Evolutionary conservation across 345 rosid genomes (phyloP), one percentile per base, ranked within the genome.

Genomic region (Hirschfeldia incana): DNA sequence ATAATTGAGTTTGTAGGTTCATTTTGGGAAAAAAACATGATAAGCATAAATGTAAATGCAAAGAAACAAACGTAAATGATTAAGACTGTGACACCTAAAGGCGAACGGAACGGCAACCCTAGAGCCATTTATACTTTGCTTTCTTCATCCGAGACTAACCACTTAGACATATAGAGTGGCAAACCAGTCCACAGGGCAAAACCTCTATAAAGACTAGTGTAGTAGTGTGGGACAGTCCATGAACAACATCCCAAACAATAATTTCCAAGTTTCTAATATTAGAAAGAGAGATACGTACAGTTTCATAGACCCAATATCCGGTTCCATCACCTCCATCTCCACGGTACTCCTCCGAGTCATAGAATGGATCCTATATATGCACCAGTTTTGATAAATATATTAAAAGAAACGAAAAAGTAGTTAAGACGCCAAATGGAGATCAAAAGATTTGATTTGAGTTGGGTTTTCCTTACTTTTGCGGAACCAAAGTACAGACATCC

Each of bases 321-420:
- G 87, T 90, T 1, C 97, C 98, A 86, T 94, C 94, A 61, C 97
- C 98, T 74, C 97, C 98, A 78, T 94, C 97, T 74, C 80, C 83
- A 72, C 98, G 91, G 62, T 92, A 92, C 29, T 32, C 81, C 37
- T 94, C 97, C 2, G 98, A 92, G 79, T 91, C 98, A 78, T 94
- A 94, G 81, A 84, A 94, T 4, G 97, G 98, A 83, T 92, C 98
- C 97, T 94, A 59, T 17, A 46, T 17, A 62, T 37, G 70, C 5
- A 67, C 16, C 44, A 36, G 26, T 33, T 46, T 65, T 17, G 30
- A 3, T 59, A 32, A 26, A 60, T 17, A 1, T 0, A 49, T 4
- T 2, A 68, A 77, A 37, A 21, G 21, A 32, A 12, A 21, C 9
- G 9, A 5, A 9, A 3, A 29, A 49, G 58, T 10, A n/a, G 1